These are phyloP conservation scores for Somion occarium DNA, from an alignment of 1,284 basidiomycete genomes.

Conservation along the genomic window DNA sequence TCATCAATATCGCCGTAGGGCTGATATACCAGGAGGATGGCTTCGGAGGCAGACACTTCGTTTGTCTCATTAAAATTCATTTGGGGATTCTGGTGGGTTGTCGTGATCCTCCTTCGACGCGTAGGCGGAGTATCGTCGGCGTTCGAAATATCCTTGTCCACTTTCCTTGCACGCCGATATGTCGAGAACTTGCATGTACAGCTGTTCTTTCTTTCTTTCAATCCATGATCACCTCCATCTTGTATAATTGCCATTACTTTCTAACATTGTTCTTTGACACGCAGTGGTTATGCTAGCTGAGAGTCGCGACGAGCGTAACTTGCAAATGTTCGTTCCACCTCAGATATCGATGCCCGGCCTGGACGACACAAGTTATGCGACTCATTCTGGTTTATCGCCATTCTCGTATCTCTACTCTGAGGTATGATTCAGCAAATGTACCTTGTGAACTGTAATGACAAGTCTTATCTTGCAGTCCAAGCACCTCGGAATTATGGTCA, in stretches of 20 bases:
- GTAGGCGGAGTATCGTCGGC: too few species aligned
- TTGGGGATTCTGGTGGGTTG: conserved; percentile 64
- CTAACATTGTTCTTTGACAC: not conserved
- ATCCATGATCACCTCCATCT: not conserved
- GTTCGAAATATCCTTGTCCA: too few species aligned
- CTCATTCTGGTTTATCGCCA: too few species aligned
- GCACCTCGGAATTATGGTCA: conserved; percentile 20
- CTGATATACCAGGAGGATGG: conserved; percentile 25
- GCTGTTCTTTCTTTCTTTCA: not conserved
- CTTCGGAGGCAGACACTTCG: conserved; percentile 42
- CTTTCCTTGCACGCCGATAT: too few species aligned
- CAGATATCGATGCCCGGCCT: not conserved
- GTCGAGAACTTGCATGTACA: too few species aligned
- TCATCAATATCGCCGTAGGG: conserved; percentile 31
- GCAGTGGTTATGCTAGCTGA: not conserved
- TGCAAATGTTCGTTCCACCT: not conserved
- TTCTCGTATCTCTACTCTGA: too few species aligned
- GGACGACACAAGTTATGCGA: not conserved
- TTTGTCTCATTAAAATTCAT: conserved; percentile 45
- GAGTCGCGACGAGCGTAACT: not conserved
- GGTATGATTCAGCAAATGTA: too few species aligned
- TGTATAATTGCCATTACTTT: not conserved
- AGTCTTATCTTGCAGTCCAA: not conserved
- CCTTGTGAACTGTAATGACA: not conserved
- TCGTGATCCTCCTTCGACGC: conserved; percentile 38